Conservation (phyloP, 2,329 filamentous ascomycete genomes). For the Colletotrichum musicola region DNA sequence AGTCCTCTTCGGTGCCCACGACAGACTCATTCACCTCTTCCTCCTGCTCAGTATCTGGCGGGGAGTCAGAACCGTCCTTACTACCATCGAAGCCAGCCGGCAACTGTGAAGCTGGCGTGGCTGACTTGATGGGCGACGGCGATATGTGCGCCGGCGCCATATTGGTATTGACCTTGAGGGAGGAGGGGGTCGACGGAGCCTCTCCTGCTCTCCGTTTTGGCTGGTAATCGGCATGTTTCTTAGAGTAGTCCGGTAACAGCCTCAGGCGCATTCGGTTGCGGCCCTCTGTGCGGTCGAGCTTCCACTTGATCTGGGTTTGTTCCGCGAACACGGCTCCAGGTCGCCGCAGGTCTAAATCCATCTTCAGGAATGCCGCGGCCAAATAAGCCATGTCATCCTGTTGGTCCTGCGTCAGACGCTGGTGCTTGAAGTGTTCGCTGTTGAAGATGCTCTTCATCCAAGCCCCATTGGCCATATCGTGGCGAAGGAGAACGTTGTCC, state of each 20-base stretch:
- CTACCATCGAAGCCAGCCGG: slow-evolving; percentile 38
- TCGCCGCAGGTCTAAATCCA: slow-evolving; percentile 82
- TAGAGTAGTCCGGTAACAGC: slow-evolving; percentile 81
- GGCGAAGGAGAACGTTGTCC: slow-evolving; percentile 81
- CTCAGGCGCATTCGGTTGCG: slow-evolving; percentile 94
- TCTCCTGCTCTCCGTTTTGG: slow-evolving; percentile 76
- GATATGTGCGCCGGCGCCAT: slow-evolving; percentile 28
- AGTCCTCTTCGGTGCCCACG: slow-evolving; percentile 82
- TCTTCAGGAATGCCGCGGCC: slow-evolving; percentile 79
- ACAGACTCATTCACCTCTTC: slow-evolving; percentile 44
- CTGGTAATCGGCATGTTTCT: slow-evolving; percentile 80
- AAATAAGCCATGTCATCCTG: slow-evolving; percentile 89
- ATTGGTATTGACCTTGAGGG: slow-evolving; percentile 41
- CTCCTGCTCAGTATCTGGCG: slow-evolving; percentile 44
- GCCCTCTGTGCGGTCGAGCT: slow-evolving; percentile 94
- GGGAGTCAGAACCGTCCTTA: slow-evolving; percentile 32
- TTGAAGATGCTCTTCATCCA: slow-evolving; percentile 98
- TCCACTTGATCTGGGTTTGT: slow-evolving; percentile 79
- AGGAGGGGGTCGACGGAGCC: slow-evolving; percentile 21
- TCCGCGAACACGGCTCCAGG: slow-evolving; percentile 86
- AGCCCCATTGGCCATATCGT: slow-evolving; percentile 86
- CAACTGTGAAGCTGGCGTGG: slow-evolving; percentile 41
- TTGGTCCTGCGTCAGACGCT: slow-evolving; percentile 89
- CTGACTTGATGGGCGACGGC: slow-evolving; percentile 42
- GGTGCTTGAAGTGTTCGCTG: slow-evolving; percentile 91